phyloP scores from a whole-genome alignment of 352 stramenopile genomes.

The Phytophthora megakarya region DNA sequence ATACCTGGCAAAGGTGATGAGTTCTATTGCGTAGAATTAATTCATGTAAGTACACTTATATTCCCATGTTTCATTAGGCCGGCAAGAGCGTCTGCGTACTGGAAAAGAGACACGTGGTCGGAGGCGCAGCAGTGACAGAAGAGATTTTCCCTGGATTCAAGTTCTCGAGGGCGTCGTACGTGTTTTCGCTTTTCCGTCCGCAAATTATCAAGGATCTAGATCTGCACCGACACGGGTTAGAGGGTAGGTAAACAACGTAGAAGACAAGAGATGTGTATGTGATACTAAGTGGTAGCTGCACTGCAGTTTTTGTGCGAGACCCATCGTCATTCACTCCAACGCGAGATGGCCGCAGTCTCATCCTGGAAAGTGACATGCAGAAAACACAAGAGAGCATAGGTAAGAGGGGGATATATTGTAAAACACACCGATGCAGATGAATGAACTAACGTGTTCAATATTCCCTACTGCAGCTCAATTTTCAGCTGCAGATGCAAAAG shows the following conservation, averaged over 20 bases:
- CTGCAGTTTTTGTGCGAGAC: conserved; percentile 74
- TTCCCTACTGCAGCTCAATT: conserved; percentile 71
- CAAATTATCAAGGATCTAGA: conserved; percentile 91
- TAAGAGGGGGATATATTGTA: conserved; percentile 13
- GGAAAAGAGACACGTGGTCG: conserved; percentile 88
- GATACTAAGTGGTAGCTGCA: not conserved
- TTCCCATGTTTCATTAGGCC: conserved; percentile 34
- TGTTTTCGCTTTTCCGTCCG: conserved; percentile 89
- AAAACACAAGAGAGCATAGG: conserved; percentile 79
- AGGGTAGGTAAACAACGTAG: conserved; percentile 41
- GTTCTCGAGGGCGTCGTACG: conserved; percentile 91
- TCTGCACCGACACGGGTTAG: conserved; percentile 75
- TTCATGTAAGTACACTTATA: not conserved
- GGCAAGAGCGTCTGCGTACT: conserved; percentile 89
- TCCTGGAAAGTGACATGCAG: conserved; percentile 80
- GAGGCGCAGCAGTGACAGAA: conserved; percentile 89
- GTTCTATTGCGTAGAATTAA: not conserved
- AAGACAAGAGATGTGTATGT: not conserved
- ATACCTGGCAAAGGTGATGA: conserved; percentile 83
- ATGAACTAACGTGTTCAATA: too few species aligned
- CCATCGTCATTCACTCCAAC: conserved; percentile 90
- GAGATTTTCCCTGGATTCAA: conserved; percentile 92
- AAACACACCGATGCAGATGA: too few species aligned
- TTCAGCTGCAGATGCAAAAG: conserved; percentile 70
- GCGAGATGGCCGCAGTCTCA: conserved; percentile 71